A percentile compares a stretch with the other conserved stretches of the same genome.
Evolutionary conservation across 352 stramenopile genomes (phyloP).

Genomic region (Elongisporangium prolatum): DNA sequence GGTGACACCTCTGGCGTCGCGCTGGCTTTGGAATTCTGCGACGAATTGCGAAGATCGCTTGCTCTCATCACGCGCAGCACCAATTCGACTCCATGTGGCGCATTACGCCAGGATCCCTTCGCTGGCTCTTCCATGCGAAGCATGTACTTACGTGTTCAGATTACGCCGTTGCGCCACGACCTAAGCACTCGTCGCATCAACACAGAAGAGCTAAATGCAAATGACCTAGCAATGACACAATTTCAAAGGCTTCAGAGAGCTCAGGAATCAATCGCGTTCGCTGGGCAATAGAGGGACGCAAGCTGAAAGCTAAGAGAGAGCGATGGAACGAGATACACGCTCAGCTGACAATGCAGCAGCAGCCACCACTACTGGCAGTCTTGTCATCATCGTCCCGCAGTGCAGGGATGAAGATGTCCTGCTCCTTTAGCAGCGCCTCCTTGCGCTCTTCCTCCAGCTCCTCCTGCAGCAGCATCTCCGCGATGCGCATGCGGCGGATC

Average conservation of each 20-base stretch:
- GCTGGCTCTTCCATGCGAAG: background rate
- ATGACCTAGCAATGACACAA: background rate
- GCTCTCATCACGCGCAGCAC: no score
- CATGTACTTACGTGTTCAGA: no score
- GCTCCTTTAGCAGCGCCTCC: conserved; percentile 51
- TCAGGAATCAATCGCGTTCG: background rate
- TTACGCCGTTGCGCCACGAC: no score
- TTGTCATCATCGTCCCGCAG: conserved; percentile 3
- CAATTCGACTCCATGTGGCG: background rate
- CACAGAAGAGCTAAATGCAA: background rate
- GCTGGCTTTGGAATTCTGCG: no score
- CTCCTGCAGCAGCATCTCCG: conserved; percentile 51
- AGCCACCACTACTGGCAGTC: conserved; percentile 11
- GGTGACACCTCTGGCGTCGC: background rate
- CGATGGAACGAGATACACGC: background rate
- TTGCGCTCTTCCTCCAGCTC: conserved; percentile 53
- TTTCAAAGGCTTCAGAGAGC: background rate
- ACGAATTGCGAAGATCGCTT: no score
- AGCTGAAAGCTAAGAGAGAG: background rate
- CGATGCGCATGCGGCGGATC: conserved; percentile 67
- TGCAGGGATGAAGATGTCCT: conserved; percentile 25
- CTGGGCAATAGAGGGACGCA: background rate
- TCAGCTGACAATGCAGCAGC: conserved; percentile 70
- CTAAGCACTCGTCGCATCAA: background rate
- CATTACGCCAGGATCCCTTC: background rate